phyloP scores from a whole-genome alignment of 1,284 basidiomycete species.

The Entoloma clypeatum region DNA sequence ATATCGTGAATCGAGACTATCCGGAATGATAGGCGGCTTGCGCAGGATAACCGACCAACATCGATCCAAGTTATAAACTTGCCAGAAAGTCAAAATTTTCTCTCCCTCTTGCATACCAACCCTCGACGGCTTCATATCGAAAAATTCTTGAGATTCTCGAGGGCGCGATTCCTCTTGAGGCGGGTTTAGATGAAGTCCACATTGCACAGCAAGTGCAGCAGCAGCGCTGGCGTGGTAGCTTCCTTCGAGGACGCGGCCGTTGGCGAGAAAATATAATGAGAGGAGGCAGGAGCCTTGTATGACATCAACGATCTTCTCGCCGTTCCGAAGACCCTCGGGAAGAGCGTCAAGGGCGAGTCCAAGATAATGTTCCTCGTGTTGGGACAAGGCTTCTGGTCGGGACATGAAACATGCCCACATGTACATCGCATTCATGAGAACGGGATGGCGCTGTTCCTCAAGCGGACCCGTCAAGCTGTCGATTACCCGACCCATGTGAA shows the following conservation, averaged over 20 bases:
- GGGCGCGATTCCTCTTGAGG: conserved; percentile 32
- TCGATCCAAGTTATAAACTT: conserved; percentile 63
- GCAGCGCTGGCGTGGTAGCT: conserved; percentile 69
- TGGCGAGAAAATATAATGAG: conserved; percentile 69
- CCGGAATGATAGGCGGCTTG: conserved; percentile 51
- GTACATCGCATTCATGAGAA: conserved; percentile 72
- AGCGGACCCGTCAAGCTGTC: conserved; percentile 50
- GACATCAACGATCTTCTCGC: conserved; percentile 57
- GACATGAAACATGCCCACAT: conserved; percentile 78
- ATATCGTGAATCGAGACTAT: conserved; percentile 40
- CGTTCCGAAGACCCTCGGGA: conserved; percentile 53
- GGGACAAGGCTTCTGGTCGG: conserved; percentile 59
- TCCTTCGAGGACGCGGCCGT: conserved; percentile 68
- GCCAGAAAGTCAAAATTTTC: conserved; percentile 66
- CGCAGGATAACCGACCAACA: conserved; percentile 63
- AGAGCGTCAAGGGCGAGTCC: conserved; percentile 54
- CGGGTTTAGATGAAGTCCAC: conserved; percentile 55
- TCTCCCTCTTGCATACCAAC: conserved; percentile 57
- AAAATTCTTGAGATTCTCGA: conserved; percentile 34
- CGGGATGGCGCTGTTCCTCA: conserved; percentile 63
- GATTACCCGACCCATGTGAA: conserved; percentile 60
- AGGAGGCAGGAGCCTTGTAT: conserved; percentile 71
- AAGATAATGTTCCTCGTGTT: conserved; percentile 68
- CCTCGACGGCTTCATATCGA: conserved; percentile 52
- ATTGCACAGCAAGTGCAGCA: conserved; percentile 62